Base-by-base conservation (phyloP, 768 basidiomycete genomes). In the Pisolithus tinctorius region DNA sequence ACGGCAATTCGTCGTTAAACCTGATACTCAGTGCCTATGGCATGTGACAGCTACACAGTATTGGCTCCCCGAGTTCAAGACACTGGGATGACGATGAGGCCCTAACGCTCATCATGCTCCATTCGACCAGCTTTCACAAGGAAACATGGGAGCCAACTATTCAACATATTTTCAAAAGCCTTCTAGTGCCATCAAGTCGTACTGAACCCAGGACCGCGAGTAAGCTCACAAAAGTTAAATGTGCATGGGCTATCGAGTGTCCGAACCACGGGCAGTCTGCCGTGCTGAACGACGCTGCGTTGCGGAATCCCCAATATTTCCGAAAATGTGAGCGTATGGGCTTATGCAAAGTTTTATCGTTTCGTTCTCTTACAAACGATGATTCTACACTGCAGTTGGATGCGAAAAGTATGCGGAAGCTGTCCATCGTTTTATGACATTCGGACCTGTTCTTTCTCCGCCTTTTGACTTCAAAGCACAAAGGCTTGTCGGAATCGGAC, bases 111-210 rank as follows among this genome's bases (percentile, higher is more conserved):
- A 67, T 86, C 30, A 59, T 83, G n/a, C 67, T 84, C 2, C 84
- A 86, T 61, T 79, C 82, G 4, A 86, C 84, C 2, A 83, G 83
- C 62, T 86, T 83, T 58, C 84, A 84, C 68, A 86, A 86, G 62
- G 84, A 87, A 66, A 81, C 78, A 2, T 86, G 82, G 83, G 81
- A 84, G 55, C 82, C 84, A 1, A 74, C 77, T 4, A 56, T 86
- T 13, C 70, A 72, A 23, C 69, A 67, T 13, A 55, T 87, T 23
- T 79, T 84, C 46, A 42, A 63, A 0, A 61, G 70, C 37, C 2
- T 57, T n/a, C 48, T 50, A 4, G 23, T 27, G n/a, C n/a, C 37
- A 26, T 40, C 8, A 16, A 11, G 9, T 23, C 4, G 11, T 30
- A 10, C 7, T 17, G 26, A 29, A 13, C 23, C 25, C 17, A 9